A percentile compares a stretch with the other conserved stretches of the same genome.
These are phyloP conservation scores for Balakata baccata DNA, from an alignment of 345 rosid species.

Conservation along the genomic window DNA sequence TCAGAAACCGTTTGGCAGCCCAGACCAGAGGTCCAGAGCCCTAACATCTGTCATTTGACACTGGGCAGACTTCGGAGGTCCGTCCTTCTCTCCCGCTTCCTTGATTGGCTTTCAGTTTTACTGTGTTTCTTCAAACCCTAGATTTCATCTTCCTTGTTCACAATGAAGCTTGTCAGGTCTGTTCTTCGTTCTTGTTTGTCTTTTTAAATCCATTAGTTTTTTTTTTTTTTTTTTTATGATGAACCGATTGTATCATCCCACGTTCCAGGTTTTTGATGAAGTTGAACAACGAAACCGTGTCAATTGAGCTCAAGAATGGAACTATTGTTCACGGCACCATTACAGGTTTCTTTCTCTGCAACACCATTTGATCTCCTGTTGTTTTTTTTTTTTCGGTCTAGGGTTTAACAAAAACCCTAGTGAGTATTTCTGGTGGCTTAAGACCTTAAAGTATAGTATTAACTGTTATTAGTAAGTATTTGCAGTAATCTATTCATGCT, in stretches of 20 bases:
- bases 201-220: not conserved
- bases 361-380: not conserved
- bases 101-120: not conserved
- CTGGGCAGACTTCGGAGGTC: not conserved
- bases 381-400: not conserved
- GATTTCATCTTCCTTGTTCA: conserved; percentile 2
- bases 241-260: not conserved
- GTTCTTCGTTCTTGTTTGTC: not conserved
- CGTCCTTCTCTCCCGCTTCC: conserved; percentile 14
- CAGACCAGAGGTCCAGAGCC: not conserved
- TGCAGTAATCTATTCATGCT: not conserved
- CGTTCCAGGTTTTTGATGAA: conserved; percentile 88
- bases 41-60: not conserved
- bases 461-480: not conserved
- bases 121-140: conserved; percentile 4
- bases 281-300: conserved; percentile 91
- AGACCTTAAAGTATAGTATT: not conserved
- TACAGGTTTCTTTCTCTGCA: conserved; percentile 50
- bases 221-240: not conserved
- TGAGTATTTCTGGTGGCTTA: not conserved
- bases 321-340: conserved; percentile 94
- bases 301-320: conserved; percentile 96
- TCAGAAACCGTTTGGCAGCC: not conserved
- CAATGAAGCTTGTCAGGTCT: conserved; percentile 62
- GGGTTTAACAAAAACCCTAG: conserved; percentile 11